Evolutionary conservation across 768 basidiomycete species (phyloP), one percentile per base, ranked within the genome.

Genomic region (Filobasidium wieringae): DNA sequence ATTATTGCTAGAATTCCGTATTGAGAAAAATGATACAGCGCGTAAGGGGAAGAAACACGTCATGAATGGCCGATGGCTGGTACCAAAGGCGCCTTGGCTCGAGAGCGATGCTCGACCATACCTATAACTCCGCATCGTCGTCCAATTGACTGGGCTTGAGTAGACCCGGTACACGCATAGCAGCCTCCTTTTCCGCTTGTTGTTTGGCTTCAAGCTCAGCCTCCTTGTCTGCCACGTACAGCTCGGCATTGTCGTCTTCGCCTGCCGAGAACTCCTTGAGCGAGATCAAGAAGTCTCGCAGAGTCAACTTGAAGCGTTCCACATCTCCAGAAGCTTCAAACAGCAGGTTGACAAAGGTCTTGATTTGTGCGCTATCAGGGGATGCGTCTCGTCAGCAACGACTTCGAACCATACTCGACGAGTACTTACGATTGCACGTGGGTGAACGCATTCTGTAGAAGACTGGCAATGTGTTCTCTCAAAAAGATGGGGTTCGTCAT

Each of bases 241-340:
- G 78, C 63, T 96, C 95, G 8, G 90, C 77, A 63, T 93, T 92
- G 68, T 95, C 91, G 5, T 85, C 87, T 22, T 47, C 43, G 11
- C 54, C 54, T 4, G 59, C 59, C 6, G 89, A 90, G 77, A 95
- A 97, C 75, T 97, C 95, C 72, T 95, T 95, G 62, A 99, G 82
- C 66, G 91, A 87, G 65, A 99, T 89, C 56, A 99, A 82, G 84
- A 97, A 99, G 75, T 97, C 95, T 57, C 93, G 87, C 49, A 96
- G 79, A 15, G 86, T 84, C 64, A 88, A 78, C 77, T 97, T 96
- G 84, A 66, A 83, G 68, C 74, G 74, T 64, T 72, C 69, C 32
- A 75, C 72, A 64, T 79, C 78, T 51, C 55, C 55, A 29, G 75
- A 74, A 43, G 73, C 68, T 41, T 76, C 76, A 56, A 74, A 72